phyloP scores from a whole-genome alignment of 2,329 filamentous ascomycete species.

The Reticulascus tulasneorum region DNA sequence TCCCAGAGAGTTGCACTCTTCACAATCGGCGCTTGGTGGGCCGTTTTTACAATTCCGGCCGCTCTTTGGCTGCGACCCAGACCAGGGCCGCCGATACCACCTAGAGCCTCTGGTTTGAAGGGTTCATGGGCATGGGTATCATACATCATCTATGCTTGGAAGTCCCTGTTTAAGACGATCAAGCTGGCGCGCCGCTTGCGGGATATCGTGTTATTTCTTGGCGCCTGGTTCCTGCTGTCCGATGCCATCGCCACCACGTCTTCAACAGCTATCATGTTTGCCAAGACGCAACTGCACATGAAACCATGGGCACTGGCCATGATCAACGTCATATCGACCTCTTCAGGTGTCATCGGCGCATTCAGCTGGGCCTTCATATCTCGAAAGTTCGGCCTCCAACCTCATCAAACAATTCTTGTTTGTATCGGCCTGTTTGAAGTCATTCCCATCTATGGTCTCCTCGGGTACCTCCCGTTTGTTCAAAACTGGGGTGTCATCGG shows the following conservation, averaged over 20 bases:
- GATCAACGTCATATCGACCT: slow-evolving; percentile 89
- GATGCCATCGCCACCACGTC: slow-evolving; percentile 94
- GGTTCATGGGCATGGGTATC: slow-evolving; percentile 52
- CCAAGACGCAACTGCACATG: slow-evolving; percentile 92
- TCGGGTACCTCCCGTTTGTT: slow-evolving; percentile 82
- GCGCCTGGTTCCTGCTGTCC: slow-evolving; percentile 89
- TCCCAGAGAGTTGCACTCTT: slow-evolving; percentile 84
- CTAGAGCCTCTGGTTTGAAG: slow-evolving; percentile 26
- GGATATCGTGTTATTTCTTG: slow-evolving; percentile 75
- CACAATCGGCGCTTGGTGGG: slow-evolving; percentile 88
- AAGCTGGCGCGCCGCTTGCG: slow-evolving; percentile 67
- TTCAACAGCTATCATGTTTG: slow-evolving; percentile 91
- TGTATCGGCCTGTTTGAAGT: slow-evolving; percentile 88
- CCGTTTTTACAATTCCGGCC: slow-evolving; percentile 82
- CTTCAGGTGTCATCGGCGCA: slow-evolving; percentile 79
- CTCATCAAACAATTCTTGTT: slow-evolving; percentile 85
- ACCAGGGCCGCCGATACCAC: slow-evolving; percentile 75
- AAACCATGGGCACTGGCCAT: slow-evolving; percentile 79
- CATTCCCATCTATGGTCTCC: slow-evolving; percentile 85
- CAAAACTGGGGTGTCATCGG: slow-evolving; percentile 71
- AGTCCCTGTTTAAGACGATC: slow-evolving; percentile 75
- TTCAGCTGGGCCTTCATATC: slow-evolving; percentile 86
- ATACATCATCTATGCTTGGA: slow-evolving; percentile 83
- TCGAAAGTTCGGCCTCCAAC: slow-evolving; percentile 62
- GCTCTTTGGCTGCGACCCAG: slow-evolving; percentile 83